Evolutionary conservation across 2,329 filamentous ascomycete species (phyloP), one percentile per base, ranked within the genome.

Genomic region (Alternaria conjuncta): DNA sequence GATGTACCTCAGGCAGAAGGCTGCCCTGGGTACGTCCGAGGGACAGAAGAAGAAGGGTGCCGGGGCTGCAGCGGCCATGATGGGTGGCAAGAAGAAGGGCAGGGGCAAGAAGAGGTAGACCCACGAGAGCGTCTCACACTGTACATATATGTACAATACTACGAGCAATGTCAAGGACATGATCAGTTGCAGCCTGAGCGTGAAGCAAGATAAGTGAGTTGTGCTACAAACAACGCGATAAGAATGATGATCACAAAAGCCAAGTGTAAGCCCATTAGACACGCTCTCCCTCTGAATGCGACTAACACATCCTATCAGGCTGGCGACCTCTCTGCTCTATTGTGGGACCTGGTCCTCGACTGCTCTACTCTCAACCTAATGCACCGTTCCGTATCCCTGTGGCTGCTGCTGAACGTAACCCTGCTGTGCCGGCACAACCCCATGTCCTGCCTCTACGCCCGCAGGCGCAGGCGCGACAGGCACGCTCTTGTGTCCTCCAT

Each of bases 401-500:
- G 67, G 65, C 18, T 53, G 49, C 20, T 41, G 28, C 20, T 53
- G 49, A n/a, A 41, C 49, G 36, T 67, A 67, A 30, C 55, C 57
- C 58, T 63, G 64, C 60, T 69, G 65, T 28, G 10, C 56, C 10
- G 30, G 45, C 50, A 28, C 57, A 25, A 30, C 13, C 56, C 49
- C 41, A 59, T 53, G 47, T 21, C 53, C 58, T 45, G 59, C 55
- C 32, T 60, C 56, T 32, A 57, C 51, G 57, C 54, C 20, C 12
- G 12, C 56, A 36, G 21, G 26, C 13, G 32, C 43, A 5, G 47
- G 44, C 32, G 21, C 62, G 18, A 47, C 55, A 53, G 56, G 49
- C 44, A 56, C 10, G 18, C 18, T 21, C 55, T 57, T 53, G 25
- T 49, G 47, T 8, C 89, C 90, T n/a, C 90, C 91, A 5, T 83